Percentiles rank a stretch among this genome's conserved stretches.
Evolutionary conservation across 2,329 filamentous ascomycete species (phyloP).

Genomic region (Curvularia eragrostidis): DNA sequence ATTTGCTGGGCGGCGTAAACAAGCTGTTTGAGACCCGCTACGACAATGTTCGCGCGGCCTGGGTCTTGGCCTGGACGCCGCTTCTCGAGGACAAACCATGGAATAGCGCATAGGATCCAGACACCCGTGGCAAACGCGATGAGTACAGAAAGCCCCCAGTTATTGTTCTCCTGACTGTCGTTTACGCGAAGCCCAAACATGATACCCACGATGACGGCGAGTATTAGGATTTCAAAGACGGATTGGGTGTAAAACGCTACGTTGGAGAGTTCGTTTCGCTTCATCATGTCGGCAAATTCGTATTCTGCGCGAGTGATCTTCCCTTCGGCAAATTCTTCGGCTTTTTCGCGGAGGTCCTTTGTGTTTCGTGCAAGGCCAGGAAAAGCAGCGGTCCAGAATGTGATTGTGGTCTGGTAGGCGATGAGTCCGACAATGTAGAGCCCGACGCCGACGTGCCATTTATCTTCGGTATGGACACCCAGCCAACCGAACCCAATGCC

Average conservation of each 20-base stretch:
- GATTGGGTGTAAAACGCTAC: conserved; percentile 70
- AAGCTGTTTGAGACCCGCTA: conserved; percentile 65
- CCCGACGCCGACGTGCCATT: conserved; percentile 67
- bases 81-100: conserved; percentile 73
- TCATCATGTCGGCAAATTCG: conserved; percentile 57
- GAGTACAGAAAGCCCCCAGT: conserved; percentile 69
- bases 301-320: conserved; percentile 66
- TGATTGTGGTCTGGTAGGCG: conserved; percentile 70
- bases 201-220: conserved; percentile 38
- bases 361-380: conserved; percentile 65
- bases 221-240: conserved; percentile 62
- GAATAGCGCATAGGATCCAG: conserved; percentile 68
- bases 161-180: conserved; percentile 66
- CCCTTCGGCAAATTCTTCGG: conserved; percentile 55
- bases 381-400: conserved; percentile 72
- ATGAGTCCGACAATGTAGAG: conserved; percentile 72
- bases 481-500: conserved; percentile 71
- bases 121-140: conserved; percentile 70
- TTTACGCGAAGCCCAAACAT: conserved; percentile 67
- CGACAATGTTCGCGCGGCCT: conserved; percentile 60
- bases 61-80: conserved; percentile 64
- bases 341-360: conserved; percentile 58
- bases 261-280: conserved; percentile 69
- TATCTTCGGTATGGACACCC: conserved; percentile 64
- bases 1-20: conserved; percentile 65